Base-by-base conservation (phyloP, 1,139 yeast species). In the Candida sanyaensis region DNA sequence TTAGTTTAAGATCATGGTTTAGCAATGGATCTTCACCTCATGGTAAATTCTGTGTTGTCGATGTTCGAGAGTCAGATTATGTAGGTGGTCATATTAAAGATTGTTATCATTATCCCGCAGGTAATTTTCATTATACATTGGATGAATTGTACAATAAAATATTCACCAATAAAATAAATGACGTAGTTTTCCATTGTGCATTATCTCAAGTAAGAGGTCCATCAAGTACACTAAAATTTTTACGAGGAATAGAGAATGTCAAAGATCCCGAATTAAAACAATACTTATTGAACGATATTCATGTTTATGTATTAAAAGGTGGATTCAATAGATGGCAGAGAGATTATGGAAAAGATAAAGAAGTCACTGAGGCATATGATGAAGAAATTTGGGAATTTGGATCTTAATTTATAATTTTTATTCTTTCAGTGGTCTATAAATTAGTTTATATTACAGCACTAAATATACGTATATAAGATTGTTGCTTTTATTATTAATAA, bases 141-240 rank as follows among this genome's bases (percentile, higher is more conserved):
- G 73, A 77, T 2, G 71, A 75, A 23, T 69, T 86, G 21, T 65
- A 74, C 28, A 55, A 66, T 12, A 55, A 66, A 23, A 59, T 82
- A 11, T 48, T 56, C 24, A 64, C 64, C 4, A 61, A 66, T 8
- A 62, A 65, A 6, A 64, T 71, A 10, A 71, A 77, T 45, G 80
- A 80, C 49, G 84, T 91, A 0, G 86, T 93, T 1, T 92, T 93
- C 69, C 97, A 92, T 64, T 93, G 98, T 66, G 92, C 91, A 36
- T 74, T 88, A 40, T 86, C 95, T 2, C 97, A 92, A 65, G 95
- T 85, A 50, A 73, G 98, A 42, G 98, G 98, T 0, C 98, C 98
- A 0, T 73, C 88, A 7, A 80, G 96, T 2, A 91, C 97, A 0
- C 71, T 84, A 63, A 75, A 75, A 57, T 88, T 87, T 57, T 66